Percentiles rank a stretch among this genome's conserved stretches.
phyloP scores from a whole-genome alignment of 768 basidiomycete species.

The Suillus decipiens region DNA sequence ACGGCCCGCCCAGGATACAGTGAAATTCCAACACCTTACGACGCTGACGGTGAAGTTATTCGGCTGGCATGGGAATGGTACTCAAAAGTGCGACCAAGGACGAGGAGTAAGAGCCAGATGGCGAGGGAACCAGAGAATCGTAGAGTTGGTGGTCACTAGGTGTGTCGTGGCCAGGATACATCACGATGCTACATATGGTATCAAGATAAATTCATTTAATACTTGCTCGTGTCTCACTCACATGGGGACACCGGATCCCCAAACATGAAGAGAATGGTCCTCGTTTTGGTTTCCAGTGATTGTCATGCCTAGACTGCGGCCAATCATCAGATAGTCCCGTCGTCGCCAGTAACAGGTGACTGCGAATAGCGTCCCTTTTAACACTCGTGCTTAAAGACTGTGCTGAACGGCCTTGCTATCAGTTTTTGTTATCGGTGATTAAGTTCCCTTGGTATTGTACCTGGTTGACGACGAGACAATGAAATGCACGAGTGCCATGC shows the following conservation, averaged over 20 bases:
- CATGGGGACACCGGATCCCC: no score
- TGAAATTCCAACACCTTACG: constrained; percentile 94
- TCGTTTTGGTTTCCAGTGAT: no score
- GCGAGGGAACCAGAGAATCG: constrained; percentile 70
- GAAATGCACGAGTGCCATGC: neutral
- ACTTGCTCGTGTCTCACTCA: no score
- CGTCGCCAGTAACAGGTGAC: no score
- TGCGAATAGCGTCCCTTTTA: no score
- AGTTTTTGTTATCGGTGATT: neutral
- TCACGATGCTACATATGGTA: neutral
- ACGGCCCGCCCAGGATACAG: constrained; percentile 95
- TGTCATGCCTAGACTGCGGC: no score
- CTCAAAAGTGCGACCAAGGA: constrained; percentile 63
- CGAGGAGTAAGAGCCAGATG: constrained; percentile 64
- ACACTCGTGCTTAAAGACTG: no score
- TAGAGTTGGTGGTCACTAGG: constrained; percentile 28
- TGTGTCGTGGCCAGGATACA: neutral
- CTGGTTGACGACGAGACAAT: neutral
- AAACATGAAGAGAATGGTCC: no score
- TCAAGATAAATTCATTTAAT: neutral
- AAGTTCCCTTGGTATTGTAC: neutral
- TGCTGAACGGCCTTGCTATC: no score
- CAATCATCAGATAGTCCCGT: no score
- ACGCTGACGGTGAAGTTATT: constrained; percentile 92
- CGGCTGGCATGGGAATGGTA: constrained; percentile 98